These are phyloP conservation scores for Sporothrix curviconia DNA, from an alignment of 2,329 filamentous ascomycete genomes.

Conservation along the genomic window DNA sequence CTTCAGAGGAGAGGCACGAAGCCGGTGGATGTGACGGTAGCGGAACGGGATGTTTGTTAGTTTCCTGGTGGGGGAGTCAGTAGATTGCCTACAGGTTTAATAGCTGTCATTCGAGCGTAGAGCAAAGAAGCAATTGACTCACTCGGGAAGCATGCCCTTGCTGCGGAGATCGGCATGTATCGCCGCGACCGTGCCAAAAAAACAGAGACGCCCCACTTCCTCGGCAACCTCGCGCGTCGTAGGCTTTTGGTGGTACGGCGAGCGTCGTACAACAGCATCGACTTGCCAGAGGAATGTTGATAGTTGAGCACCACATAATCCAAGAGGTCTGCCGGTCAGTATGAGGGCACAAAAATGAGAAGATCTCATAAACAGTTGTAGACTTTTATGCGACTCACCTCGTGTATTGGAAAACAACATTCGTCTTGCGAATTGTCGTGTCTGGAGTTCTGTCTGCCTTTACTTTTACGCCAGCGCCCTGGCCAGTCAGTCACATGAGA, in stretches of 20 bases:
- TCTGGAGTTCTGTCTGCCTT: conserved; percentile 14
- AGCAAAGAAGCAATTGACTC: not conserved
- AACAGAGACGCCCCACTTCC: conserved; percentile 6
- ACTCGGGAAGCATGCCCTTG: not conserved
- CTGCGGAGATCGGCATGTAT: not conserved
- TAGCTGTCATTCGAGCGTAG: too few species aligned
- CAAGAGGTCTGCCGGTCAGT: conserved; percentile 11
- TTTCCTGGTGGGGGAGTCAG: not conserved
- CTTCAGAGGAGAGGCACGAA: conserved; percentile 34
- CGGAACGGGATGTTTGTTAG: conserved; percentile 1
- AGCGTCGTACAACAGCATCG: conserved; percentile 20
- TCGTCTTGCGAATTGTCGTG: conserved; percentile 11
- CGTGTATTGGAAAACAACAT: conserved; percentile 16
- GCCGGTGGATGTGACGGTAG: conserved; percentile 39
- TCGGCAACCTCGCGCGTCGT: conserved; percentile 15
- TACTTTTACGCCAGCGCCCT: conserved; percentile 12
- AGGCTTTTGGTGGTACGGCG: conserved; percentile 15
- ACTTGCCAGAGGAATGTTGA: conserved; percentile 13
- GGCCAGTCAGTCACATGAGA: not conserved
- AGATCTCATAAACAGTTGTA: too few species aligned
- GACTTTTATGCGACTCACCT: conserved; percentile 6
- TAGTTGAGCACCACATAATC: conserved; percentile 18
- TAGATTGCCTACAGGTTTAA: too few species aligned
- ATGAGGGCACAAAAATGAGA: not conserved
- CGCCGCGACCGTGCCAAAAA: not conserved